phyloP scores from a whole-genome alignment of 805 yeast species.

The Metschnikowia dekortorum region DNA sequence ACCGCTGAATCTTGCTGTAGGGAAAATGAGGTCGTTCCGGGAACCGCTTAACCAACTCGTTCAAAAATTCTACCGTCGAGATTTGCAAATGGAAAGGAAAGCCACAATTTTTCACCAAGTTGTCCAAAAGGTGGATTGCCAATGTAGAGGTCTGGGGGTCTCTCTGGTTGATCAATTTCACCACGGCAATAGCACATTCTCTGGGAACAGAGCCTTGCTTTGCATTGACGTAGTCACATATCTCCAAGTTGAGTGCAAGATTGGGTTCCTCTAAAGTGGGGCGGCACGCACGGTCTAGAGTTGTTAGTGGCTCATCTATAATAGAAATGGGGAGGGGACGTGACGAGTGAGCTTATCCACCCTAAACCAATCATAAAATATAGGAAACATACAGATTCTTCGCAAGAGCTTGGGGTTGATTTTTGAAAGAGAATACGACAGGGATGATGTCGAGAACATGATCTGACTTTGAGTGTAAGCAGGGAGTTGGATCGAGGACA shows the following conservation, averaged over 20 bases:
- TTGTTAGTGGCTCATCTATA: constrained; percentile 15
- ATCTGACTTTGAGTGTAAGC: not conserved
- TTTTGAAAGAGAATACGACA: constrained; percentile 36
- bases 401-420: constrained; percentile 45
- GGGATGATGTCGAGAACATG: constrained; percentile 14
- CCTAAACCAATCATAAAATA: not conserved
- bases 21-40: constrained; percentile 92
- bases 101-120: constrained; percentile 94
- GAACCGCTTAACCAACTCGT: constrained; percentile 86
- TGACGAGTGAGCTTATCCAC: not conserved
- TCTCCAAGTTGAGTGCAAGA: constrained; percentile 80
- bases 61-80: constrained; percentile 89
- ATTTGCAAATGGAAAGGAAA: constrained; percentile 95
- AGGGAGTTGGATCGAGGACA: constrained; percentile 1
- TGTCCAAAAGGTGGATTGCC: constrained; percentile 81
- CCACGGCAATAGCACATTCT: constrained; percentile 87
- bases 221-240: constrained; percentile 88
- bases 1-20: constrained; percentile 75
- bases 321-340: not conserved
- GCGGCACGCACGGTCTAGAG: constrained; percentile 75
- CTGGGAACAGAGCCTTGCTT: constrained; percentile 89
- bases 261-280: constrained; percentile 83
- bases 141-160: constrained; percentile 81
- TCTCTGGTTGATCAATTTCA: constrained; percentile 72
- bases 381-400: constrained; percentile 37